Percentiles rank a stretch among this genome's conserved stretches.
phyloP scores from a whole-genome alignment of 2,329 filamentous ascomycete genomes.

The Pyrenophora tritici-repentis region DNA sequence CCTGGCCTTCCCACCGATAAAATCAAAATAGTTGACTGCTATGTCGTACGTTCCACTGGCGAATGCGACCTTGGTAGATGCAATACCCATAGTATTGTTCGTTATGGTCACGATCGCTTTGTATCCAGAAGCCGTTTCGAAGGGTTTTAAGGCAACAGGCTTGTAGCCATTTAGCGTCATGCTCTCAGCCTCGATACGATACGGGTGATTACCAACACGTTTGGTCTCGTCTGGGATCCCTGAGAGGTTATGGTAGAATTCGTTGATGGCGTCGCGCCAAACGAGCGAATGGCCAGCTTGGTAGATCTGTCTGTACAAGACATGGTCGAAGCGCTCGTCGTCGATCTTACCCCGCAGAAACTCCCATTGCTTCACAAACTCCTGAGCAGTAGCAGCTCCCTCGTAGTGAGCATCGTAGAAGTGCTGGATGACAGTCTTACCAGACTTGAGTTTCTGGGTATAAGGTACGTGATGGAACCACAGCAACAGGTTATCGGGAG shows the following conservation, averaged over 20 bases:
- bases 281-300: slow-evolving; percentile 72
- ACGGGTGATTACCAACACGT: slow-evolving; percentile 65
- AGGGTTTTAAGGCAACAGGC: slow-evolving; percentile 59
- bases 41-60: slow-evolving; percentile 64
- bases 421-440: slow-evolving; percentile 70
- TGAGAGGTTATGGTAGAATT: slow-evolving; percentile 67
- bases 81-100: slow-evolving; percentile 59
- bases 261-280: slow-evolving; percentile 70
- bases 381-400: slow-evolving; percentile 64
- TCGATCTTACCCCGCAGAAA: slow-evolving; percentile 63
- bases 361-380: slow-evolving; percentile 61
- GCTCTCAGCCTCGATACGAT: slow-evolving; percentile 70
- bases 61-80: slow-evolving; percentile 54
- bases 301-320: slow-evolving; percentile 63
- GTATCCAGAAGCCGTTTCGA: slow-evolving; percentile 63
- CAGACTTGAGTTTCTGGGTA: slow-evolving; percentile 64
- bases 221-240: slow-evolving; percentile 61
- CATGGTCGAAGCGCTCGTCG: slow-evolving; percentile 62
- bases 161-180: slow-evolving; percentile 67
- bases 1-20: slow-evolving; percentile 61
- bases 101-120: slow-evolving; percentile 61
- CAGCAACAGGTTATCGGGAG: slow-evolving; percentile 69
- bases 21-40: slow-evolving; percentile 69
- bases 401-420: slow-evolving; percentile 68
- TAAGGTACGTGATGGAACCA: slow-evolving; percentile 79